Evolutionary conservation across 176 grass and related monocot species (phyloP).

Genomic region (Phoenix roebelenii): DNA sequence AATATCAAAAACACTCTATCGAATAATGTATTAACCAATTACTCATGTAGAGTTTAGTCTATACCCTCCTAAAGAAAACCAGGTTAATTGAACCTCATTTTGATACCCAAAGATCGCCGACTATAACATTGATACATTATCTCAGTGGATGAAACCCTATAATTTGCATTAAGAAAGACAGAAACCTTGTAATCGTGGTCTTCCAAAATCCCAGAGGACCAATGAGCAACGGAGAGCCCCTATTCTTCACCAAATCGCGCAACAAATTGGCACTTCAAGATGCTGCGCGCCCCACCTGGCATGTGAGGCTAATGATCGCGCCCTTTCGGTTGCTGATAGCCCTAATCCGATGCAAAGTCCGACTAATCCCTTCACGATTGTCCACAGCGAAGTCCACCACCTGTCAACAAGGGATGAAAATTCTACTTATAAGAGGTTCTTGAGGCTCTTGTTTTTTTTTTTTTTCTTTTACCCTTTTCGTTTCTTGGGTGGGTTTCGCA

Average conservation of each 20-base stretch:
- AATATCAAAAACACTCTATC: too few relatives aligned
- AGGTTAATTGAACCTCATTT: too few relatives aligned
- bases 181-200: constrained; percentile 68
- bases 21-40: too few relatives aligned
- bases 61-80: too few relatives aligned
- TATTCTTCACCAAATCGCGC: constrained; percentile 75
- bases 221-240: constrained; percentile 64
- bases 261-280: constrained; percentile 67
- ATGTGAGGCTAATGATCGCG: constrained; percentile 63
- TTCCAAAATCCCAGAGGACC: constrained; percentile 80
- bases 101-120: too few relatives aligned
- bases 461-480: neutral
- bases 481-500: neutral
- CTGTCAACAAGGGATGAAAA: constrained; percentile 16
- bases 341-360: constrained; percentile 64
- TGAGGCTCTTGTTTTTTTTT: neutral
- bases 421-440: neutral
- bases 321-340: constrained; percentile 72
- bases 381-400: constrained; percentile 74
- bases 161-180: neutral
- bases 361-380: constrained; percentile 72
- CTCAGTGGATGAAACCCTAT: too few relatives aligned
- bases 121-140: too few relatives aligned
- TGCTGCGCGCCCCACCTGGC: constrained; percentile 70
- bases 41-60: too few relatives aligned